Evolutionary conservation across 208 protist genomes (phyloP).

Genomic region (Blechomonas ayalai): DNA sequence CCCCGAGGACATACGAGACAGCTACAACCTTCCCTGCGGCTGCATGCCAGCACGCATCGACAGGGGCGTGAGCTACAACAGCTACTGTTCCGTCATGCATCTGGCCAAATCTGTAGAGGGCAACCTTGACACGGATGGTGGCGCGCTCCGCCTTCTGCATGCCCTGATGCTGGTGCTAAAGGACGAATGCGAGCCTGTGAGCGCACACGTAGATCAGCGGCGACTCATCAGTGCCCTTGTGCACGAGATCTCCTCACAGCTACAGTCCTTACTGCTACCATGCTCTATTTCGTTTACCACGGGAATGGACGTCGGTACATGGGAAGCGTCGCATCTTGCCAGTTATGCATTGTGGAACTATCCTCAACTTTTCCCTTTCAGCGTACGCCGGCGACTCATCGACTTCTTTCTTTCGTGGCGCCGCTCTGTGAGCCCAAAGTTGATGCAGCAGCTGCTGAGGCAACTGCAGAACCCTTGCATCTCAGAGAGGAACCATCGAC

Average conservation of each 20-base stretch:
- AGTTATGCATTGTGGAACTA: conserved; percentile 66
- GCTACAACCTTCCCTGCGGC: background rate
- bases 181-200: conserved; percentile 2
- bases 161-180: conserved; percentile 5
- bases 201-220: conserved; percentile 15
- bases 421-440: conserved; percentile 17
- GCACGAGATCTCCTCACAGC: conserved; percentile 55
- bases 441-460: conserved; percentile 4
- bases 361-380: conserved; percentile 51
- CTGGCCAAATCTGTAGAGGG: no score
- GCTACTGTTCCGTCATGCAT: no score
- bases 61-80: background rate
- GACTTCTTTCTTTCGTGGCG: conserved; percentile 43
- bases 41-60: background rate
- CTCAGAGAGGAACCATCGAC: conserved; percentile 3
- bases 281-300: conserved; percentile 12
- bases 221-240: conserved; percentile 62
- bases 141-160: background rate
- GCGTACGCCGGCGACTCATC: conserved; percentile 51
- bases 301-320: conserved; percentile 2
- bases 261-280: conserved; percentile 49
- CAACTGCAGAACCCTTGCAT: conserved; percentile 3
- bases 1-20: conserved; percentile 2
- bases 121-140: conserved; percentile 8
- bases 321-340: conserved; percentile 15